phyloP scores from a whole-genome alignment of 2,329 filamentous ascomycete genomes.

The Calycina marina region DNA sequence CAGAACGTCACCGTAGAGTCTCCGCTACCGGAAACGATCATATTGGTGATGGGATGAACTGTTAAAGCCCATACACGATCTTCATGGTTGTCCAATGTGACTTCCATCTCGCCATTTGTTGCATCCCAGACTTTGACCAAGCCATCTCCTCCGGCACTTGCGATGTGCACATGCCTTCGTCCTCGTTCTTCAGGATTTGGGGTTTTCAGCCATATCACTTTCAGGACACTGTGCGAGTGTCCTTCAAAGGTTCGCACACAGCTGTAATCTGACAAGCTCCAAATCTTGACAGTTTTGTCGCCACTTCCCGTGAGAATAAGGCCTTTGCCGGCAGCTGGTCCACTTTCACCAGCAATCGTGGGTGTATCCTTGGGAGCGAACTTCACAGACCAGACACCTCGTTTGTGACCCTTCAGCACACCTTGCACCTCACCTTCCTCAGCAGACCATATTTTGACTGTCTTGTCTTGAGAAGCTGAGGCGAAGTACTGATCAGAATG shows the following conservation, averaged over 20 bases:
- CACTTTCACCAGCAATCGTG: conserved; percentile 54
- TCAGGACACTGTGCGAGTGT: conserved; percentile 88
- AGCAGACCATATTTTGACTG: conserved; percentile 90
- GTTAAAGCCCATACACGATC: conserved; percentile 89
- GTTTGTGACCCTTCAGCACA: conserved; percentile 79
- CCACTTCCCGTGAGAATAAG: conserved; percentile 81
- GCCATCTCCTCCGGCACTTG: conserved; percentile 82
- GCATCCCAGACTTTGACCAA: conserved; percentile 95
- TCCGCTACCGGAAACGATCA: conserved; percentile 77
- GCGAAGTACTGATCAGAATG: conserved; percentile 68
- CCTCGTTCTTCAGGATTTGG: conserved; percentile 32
- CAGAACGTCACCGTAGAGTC: conserved; percentile 93
- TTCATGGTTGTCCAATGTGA: conserved; percentile 91
- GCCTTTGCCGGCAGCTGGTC: conserved; percentile 61
- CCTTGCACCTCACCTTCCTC: conserved; percentile 84
- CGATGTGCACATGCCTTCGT: conserved; percentile 55
- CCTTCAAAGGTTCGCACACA: conserved; percentile 92
- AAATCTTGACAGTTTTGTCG: conserved; percentile 91
- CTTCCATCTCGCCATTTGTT: conserved; percentile 67
- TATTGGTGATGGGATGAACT: conserved; percentile 52
- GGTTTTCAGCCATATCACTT: conserved; percentile 71
- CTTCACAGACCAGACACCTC: conserved; percentile 89
- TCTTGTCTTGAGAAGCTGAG: conserved; percentile 90
- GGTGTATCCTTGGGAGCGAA: conserved; percentile 75
- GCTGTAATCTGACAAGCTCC: conserved; percentile 83